Evolutionary conservation across 202 grass and related monocot genomes (phyloP).

Genomic region (Musa balbisiana): DNA sequence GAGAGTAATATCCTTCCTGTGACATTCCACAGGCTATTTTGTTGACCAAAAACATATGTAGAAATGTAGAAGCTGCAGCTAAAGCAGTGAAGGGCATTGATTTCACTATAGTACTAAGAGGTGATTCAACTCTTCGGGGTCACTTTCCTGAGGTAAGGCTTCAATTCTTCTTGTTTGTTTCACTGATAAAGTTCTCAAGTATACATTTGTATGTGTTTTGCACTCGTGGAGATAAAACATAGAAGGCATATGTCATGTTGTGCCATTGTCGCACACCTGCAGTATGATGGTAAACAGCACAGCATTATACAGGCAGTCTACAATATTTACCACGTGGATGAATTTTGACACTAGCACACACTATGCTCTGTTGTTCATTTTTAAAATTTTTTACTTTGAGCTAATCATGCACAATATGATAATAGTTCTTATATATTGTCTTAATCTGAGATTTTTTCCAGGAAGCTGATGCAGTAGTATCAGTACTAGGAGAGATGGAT

Average conservation of each 20-base stretch:
- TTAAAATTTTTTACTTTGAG: constrained; percentile 17
- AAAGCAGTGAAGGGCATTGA: constrained; percentile 58
- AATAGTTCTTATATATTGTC: not conserved
- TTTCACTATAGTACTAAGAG: constrained; percentile 89
- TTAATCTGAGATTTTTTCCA: constrained; percentile 32
- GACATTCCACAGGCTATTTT: constrained; percentile 40
- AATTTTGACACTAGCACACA: not conserved
- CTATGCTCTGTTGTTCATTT: not conserved
- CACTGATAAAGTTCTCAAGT: not conserved
- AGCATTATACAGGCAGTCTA: not conserved
- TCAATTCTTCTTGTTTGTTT: constrained; percentile 2
- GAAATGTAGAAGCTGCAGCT: constrained; percentile 84
- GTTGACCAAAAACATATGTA: constrained; percentile 77
- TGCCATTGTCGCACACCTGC: no score
- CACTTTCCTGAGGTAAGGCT: constrained; percentile 85
- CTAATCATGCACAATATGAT: constrained; percentile 5
- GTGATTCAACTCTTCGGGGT: constrained; percentile 93
- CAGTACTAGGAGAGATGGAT: constrained; percentile 95
- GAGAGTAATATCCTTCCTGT: not conserved
- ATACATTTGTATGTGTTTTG: not conserved
- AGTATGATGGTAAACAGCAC: not conserved
- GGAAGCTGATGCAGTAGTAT: constrained; percentile 94
- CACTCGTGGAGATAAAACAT: not conserved
- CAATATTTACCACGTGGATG: no score
- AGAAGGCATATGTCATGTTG: not conserved